Conservation (phyloP, 2,329 filamentous ascomycete genomes). For the Fusarium newnesense region DNA sequence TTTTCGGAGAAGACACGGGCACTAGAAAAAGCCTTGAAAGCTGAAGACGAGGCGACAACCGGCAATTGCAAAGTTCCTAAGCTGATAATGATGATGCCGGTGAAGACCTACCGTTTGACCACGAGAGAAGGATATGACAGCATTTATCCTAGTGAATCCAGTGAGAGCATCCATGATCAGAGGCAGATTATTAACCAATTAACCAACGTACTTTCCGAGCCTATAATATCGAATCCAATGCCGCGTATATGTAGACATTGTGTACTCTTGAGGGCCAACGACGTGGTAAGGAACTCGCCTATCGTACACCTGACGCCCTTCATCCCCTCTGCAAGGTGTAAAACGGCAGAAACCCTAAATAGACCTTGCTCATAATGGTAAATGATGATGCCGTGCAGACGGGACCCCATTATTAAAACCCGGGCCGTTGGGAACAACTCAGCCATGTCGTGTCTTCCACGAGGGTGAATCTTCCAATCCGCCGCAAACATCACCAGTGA, state of each 20-base stretch:
- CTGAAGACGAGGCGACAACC: slow-evolving; percentile 31
- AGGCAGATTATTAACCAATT: not conserved
- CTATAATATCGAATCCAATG: not conserved
- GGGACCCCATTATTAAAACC: not conserved
- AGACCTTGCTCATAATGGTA: not conserved
- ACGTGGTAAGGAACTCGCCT: not conserved
- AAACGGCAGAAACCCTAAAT: slow-evolving; percentile 33
- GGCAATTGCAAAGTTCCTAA: slow-evolving; percentile 7
- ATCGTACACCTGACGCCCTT: not conserved
- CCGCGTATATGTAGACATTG: not conserved
- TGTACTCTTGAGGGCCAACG: not conserved
- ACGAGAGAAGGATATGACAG: not conserved
- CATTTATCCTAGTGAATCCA: not conserved
- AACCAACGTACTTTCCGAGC: not conserved
- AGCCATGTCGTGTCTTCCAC: slow-evolving; percentile 3
- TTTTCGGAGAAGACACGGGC: slow-evolving; percentile 14
- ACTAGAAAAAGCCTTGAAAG: slow-evolving; percentile 23
- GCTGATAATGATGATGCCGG: not conserved
- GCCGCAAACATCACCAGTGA: slow-evolving; percentile 35
- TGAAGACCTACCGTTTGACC: not conserved
- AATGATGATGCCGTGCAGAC: slow-evolving; percentile 4
- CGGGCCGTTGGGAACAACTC: slow-evolving; percentile 21
- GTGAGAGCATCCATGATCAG: not conserved
- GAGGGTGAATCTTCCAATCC: not conserved
- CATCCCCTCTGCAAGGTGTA: slow-evolving; percentile 2